A percentile compares a stretch with the other conserved stretches of the same genome.
phyloP scores from a whole-genome alignment of 345 rosid species.

The Salix viminalis region DNA sequence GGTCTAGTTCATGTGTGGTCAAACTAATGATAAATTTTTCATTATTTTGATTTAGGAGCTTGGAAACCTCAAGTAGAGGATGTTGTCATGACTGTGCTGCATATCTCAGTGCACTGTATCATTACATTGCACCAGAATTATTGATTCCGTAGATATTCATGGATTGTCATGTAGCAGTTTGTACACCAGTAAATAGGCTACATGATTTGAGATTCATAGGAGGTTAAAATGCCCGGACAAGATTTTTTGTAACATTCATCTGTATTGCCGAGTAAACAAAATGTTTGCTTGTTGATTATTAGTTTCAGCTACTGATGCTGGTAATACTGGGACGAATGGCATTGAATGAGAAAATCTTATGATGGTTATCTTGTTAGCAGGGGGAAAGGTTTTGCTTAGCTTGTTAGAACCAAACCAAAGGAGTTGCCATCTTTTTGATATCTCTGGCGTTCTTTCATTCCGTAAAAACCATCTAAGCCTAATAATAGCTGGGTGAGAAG shows the following conservation, averaged over 20 bases:
- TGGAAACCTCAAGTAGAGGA: background rate
- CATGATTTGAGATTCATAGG: conserved; percentile 7
- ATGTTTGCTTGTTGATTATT: conserved; percentile 6
- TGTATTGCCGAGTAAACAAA: background rate
- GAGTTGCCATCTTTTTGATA: too few relatives aligned
- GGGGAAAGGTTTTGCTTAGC: too few relatives aligned
- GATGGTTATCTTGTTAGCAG: too few relatives aligned
- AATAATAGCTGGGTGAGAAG: too few relatives aligned
- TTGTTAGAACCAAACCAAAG: too few relatives aligned
- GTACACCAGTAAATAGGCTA: conserved; percentile 7
- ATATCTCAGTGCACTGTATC: background rate
- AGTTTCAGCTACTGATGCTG: background rate
- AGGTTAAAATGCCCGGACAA: background rate
- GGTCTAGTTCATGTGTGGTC: conserved; percentile 94
- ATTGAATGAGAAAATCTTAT: background rate
- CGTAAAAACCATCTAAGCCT: too few relatives aligned
- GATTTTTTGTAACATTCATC: background rate
- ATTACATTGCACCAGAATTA: background rate
- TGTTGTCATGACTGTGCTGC: background rate
- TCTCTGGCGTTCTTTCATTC: too few relatives aligned
- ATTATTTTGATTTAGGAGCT: background rate
- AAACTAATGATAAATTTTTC: conserved; percentile 27
- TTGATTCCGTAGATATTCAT: conserved; percentile 1
- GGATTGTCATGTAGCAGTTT: background rate
- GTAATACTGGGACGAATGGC: background rate